A percentile compares a stretch with the other conserved stretches of the same genome.
phyloP scores from a whole-genome alignment of 2,329 filamentous ascomycete species.

The Rutstroemia sydowiana region DNA sequence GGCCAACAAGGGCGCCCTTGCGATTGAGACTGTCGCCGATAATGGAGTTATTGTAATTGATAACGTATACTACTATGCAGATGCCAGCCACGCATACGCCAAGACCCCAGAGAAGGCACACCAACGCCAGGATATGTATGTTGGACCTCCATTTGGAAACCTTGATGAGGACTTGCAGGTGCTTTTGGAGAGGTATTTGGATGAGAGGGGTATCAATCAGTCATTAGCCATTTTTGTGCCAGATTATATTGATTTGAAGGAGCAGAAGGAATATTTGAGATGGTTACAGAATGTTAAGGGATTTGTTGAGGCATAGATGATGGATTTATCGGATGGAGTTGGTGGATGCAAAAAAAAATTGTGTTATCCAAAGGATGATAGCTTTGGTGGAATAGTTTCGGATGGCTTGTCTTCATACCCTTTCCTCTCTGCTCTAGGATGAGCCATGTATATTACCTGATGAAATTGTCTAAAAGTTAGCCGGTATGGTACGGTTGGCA shows the following conservation, averaged over 20 bases:
- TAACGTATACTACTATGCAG: slow-evolving; percentile 81
- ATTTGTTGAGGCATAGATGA: slow-evolving; percentile 64
- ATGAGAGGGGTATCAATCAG: slow-evolving; percentile 86
- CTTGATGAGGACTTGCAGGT: slow-evolving; percentile 94
- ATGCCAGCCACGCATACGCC: slow-evolving; percentile 69
- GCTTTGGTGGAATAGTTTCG: slow-evolving; percentile 1
- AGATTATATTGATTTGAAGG: slow-evolving; percentile 96
- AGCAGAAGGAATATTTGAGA: slow-evolving; percentile 90
- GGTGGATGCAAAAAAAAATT: neutral
- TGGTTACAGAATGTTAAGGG: slow-evolving; percentile 85
- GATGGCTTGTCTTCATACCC: slow-evolving; percentile 22
- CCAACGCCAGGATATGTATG: slow-evolving; percentile 71
- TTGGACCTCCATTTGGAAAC: slow-evolving; percentile 86
- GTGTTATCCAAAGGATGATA: no score
- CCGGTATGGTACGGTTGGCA: neutral
- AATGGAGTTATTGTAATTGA: slow-evolving; percentile 83
- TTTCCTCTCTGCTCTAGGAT: slow-evolving; percentile 19
- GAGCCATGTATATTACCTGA: neutral
- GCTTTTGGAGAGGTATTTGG: slow-evolving; percentile 85
- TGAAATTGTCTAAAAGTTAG: neutral
- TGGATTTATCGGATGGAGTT: neutral
- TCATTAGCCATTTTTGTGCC: slow-evolving; percentile 83
- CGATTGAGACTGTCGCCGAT: slow-evolving; percentile 79
- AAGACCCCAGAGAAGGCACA: slow-evolving; percentile 70
- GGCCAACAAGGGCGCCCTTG: slow-evolving; percentile 73